Evolutionary conservation across 192 early-diverging fungal genomes (phyloP).

Genomic region (Coemansia reversa): DNA sequence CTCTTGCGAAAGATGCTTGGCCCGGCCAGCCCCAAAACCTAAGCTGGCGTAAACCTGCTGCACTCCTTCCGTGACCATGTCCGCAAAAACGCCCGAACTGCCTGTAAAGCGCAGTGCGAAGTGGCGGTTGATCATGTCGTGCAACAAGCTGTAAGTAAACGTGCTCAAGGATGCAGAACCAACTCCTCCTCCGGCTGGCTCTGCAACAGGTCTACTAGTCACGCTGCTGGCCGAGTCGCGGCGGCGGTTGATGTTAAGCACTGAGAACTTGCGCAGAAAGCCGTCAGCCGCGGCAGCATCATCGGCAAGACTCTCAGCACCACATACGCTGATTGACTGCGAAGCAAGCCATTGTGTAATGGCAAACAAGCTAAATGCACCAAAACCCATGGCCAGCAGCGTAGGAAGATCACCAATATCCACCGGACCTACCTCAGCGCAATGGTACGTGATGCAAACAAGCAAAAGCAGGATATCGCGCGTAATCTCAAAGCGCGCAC

Average conservation of each 20-base stretch:
- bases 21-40: conserved; percentile 12
- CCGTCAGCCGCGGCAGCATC: conserved; percentile 22
- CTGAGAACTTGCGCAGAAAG: conserved; percentile 48
- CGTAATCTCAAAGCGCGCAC: conserved; percentile 34
- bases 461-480: conserved; percentile 37
- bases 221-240: conserved; percentile 27
- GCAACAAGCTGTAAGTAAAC: conserved; percentile 46
- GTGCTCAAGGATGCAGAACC: neutral
- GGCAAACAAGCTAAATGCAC: conserved; percentile 22
- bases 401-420: conserved; percentile 14
- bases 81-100: conserved; percentile 31
- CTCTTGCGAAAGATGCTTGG: neutral
- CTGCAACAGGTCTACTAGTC: neutral
- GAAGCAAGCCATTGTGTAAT: conserved; percentile 38
- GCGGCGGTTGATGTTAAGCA: conserved; percentile 42
- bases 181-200: neutral
- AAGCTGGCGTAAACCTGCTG: conserved; percentile 30
- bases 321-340: conserved; percentile 24
- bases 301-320: conserved; percentile 13
- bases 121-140: conserved; percentile 28
- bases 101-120: conserved; percentile 27
- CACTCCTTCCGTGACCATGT: conserved; percentile 47
- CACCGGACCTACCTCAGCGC: conserved; percentile 3
- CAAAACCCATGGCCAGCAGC: conserved; percentile 19
- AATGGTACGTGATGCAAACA: conserved; percentile 22